These are phyloP conservation scores for Byssothecium circinans DNA, from an alignment of 2,329 filamentous ascomycete species.

Conservation along the genomic window DNA sequence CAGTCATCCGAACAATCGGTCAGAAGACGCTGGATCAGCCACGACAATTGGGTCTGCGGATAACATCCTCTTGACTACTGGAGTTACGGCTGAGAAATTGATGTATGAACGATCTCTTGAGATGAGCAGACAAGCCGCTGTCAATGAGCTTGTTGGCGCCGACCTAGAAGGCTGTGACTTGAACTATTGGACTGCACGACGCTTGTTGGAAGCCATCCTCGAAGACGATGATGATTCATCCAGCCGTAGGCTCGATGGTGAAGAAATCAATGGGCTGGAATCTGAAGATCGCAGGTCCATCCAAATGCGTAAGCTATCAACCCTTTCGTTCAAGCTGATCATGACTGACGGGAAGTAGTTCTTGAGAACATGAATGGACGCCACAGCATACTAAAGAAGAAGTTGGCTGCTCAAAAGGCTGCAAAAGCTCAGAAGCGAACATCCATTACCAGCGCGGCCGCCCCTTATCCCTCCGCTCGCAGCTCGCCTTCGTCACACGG, in stretches of 20 bases:
- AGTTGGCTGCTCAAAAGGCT: constrained; percentile 46
- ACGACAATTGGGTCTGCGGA: constrained; percentile 68
- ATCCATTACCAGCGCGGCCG: constrained; percentile 37
- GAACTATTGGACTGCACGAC: constrained; percentile 88
- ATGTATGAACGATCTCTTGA: constrained; percentile 98
- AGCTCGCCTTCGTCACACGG: constrained; percentile 38
- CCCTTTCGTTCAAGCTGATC: background rate
- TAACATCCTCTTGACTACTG: constrained; percentile 80
- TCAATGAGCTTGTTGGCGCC: constrained; percentile 92
- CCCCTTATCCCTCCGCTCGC: constrained; percentile 30
- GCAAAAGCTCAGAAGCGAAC: constrained; percentile 44
- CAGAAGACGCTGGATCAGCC: constrained; percentile 59
- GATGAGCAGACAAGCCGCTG: constrained; percentile 92
- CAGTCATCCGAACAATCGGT: constrained; percentile 79
- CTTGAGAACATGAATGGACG: constrained; percentile 50
- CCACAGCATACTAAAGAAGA: constrained; percentile 48
- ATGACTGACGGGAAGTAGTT: constrained; percentile 42
- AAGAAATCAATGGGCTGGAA: constrained; percentile 59
- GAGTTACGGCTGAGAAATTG: constrained; percentile 90
- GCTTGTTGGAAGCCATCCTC: constrained; percentile 91
- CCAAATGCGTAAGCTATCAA: constrained; percentile 63
- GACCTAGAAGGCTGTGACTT: constrained; percentile 87
- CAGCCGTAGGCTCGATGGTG: constrained; percentile 50
- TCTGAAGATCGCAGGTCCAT: constrained; percentile 73
- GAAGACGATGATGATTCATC: constrained; percentile 71